Evolutionary conservation across 108 stramenopile species (phyloP), one percentile per base, ranked within the genome.

Genomic region (Fragilariopsis cylindrus): DNA sequence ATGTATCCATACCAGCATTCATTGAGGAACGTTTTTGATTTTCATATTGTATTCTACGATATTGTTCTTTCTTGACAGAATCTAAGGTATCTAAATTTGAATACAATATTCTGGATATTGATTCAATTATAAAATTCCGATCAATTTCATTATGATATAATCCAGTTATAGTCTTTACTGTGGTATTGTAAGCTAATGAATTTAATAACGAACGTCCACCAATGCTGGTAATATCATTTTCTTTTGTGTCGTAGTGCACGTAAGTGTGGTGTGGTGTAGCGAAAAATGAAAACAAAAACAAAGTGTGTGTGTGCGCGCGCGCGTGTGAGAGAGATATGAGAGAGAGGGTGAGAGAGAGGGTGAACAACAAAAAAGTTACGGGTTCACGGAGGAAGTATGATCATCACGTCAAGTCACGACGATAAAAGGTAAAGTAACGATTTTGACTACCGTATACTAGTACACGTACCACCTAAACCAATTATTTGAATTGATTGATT

Each of bases 61-160:
- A 8, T 7, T 18, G 48, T 41, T 52, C 68, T 4, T 42, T 18
- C 47, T 30, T 16, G 1, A 40, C 46, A 18, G 62, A n/a, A 13
- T 19, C 4, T 21, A 75, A 7, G 15, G 50, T 57, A 18, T 80
- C 70, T 30, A 75, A n/a, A 50, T 75, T 73, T 3, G 79, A 75
- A 44, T 80, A 73, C 46, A 80, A 44, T 54, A 80, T 57, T 40
- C 79, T 48, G 42, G 58, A 63, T 39, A 80, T 80, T 53, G 70
- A 65, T n/a, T 69, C 79, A 30, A 80, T 68, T 45, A 80, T 69
- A 57, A 80, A 80, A 57, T 80, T 80, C 15, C 79, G 73, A 49
- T 80, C 79, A 65, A 80, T 75, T n/a, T 71, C 68, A 48, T 80
- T 80, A 74, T 80, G 79, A 48, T 80, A 80, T n/a, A 80, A 60